A percentile compares a stretch with the other conserved stretches of the same genome.
phyloP scores from a whole-genome alignment of 345 rosid genomes.

The Eucalyptus camaldulensis region DNA sequence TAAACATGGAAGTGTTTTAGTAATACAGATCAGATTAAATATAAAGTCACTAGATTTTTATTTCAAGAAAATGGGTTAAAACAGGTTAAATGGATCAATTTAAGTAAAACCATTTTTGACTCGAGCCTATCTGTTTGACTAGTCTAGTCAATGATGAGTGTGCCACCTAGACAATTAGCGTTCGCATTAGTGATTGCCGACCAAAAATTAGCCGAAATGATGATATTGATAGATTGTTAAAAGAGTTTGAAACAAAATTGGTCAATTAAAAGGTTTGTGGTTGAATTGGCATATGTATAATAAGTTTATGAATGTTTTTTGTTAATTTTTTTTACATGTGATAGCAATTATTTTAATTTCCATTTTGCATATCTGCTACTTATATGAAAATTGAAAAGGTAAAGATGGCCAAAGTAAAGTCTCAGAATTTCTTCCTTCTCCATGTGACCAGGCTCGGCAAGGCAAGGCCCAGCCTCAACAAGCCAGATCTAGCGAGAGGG shows the following conservation, averaged over 20 bases:
- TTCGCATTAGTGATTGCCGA: neutral
- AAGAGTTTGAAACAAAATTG: neutral
- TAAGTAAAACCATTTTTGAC: neutral
- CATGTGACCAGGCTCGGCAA: too few species aligned
- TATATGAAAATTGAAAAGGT: neutral
- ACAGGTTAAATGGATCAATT: neutral
- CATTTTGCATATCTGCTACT: neutral
- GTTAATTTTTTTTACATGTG: neutral
- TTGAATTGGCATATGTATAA: neutral
- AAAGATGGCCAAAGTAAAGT: neutral
- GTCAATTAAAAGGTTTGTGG: neutral
- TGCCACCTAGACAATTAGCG: neutral
- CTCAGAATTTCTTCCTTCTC: neutral
- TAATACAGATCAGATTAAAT: fast-evolving
- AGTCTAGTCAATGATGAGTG: too few species aligned
- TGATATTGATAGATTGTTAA: neutral
- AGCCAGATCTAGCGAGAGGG: too few species aligned
- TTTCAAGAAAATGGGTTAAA: neutral
- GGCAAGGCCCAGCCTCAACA: too few species aligned
- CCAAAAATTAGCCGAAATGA: too few species aligned
- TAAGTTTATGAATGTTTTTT: neutral
- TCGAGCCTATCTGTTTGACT: neutral
- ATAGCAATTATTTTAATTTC: neutral
- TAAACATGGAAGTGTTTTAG: neutral
- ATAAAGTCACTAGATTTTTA: too few species aligned